phyloP scores from a whole-genome alignment of 1,284 basidiomycete genomes.

The Anthracocystis panici-leucophaei region DNA sequence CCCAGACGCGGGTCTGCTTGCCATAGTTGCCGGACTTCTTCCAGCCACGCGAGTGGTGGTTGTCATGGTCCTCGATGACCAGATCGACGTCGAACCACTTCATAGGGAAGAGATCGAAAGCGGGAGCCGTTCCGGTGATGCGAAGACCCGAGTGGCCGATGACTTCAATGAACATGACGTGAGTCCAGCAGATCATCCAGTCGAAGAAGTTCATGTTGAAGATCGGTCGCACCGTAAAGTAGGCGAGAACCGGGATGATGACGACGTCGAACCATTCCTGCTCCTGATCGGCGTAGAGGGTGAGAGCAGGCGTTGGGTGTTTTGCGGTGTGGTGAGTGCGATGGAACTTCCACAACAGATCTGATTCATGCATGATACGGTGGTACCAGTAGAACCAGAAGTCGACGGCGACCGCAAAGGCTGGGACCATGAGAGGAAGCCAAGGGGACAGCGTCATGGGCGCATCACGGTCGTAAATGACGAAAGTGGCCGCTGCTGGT shows the following conservation, averaged over 20 bases:
- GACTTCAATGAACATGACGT: conserved; percentile 57
- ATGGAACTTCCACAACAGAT: conserved; percentile 56
- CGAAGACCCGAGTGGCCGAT: conserved; percentile 64
- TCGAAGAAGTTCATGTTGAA: conserved; percentile 42
- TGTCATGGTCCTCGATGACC: conserved; percentile 67
- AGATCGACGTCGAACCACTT: conserved; percentile 56
- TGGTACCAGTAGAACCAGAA: conserved; percentile 67
- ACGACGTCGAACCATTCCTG: conserved; percentile 62
- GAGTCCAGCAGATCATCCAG: conserved; percentile 49
- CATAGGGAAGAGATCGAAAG: conserved; percentile 39
- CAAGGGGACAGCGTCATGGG: conserved; percentile 38
- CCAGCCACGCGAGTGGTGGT: conserved; percentile 65
- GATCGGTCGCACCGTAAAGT: conserved; percentile 29
- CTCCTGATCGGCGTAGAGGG: conserved; percentile 55
- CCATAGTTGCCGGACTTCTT: conserved; percentile 59
- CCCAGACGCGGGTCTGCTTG: conserved; percentile 66
- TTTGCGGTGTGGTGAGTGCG: conserved; percentile 56
- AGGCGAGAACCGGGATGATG: conserved; percentile 50
- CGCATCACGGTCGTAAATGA: conserved; percentile 54
- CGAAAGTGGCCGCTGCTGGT: conserved; percentile 39
- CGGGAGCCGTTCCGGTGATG: conserved; percentile 42
- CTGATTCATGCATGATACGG: conserved; percentile 60
- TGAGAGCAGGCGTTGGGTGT: conserved; percentile 58
- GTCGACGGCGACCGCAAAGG: conserved; percentile 52
- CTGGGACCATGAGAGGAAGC: conserved; percentile 55